phyloP scores from a whole-genome alignment of 2,329 filamentous ascomycete genomes.

The Pseudogymnoascus sp. region DNA sequence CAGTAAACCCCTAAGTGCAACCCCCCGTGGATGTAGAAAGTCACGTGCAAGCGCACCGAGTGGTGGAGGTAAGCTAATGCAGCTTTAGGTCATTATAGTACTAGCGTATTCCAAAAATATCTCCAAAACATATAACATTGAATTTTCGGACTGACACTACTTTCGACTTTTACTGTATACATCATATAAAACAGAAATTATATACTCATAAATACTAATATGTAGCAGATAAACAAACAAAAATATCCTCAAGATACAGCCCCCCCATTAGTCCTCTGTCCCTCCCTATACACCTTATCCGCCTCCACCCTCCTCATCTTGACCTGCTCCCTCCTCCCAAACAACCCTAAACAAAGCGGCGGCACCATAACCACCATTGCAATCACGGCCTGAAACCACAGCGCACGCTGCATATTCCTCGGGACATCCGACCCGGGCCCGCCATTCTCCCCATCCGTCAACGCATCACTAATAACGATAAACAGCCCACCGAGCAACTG shows the following conservation, averaged over 20 bases:
- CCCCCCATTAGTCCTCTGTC: constrained; percentile 33
- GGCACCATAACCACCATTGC: constrained; percentile 59
- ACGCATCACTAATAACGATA: constrained; percentile 72
- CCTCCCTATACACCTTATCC: constrained; percentile 20
- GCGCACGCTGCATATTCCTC: constrained; percentile 63
- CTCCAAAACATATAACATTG: too few species aligned
- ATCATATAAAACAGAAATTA: background rate
- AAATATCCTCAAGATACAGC: background rate
- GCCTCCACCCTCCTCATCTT: constrained; percentile 43
- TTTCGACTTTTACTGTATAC: background rate
- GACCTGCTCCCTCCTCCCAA: constrained; percentile 53
- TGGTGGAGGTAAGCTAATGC: too few species aligned
- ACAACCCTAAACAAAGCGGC: constrained; percentile 62
- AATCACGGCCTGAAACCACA: constrained; percentile 75
- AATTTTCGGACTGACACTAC: too few species aligned
- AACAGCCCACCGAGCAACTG: constrained; percentile 82
- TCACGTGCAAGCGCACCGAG: too few species aligned
- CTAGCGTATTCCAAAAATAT: too few species aligned
- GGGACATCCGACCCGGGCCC: constrained; percentile 40
- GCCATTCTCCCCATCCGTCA: constrained; percentile 44
- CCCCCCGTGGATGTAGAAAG: too few species aligned
- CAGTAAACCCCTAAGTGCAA: too few species aligned
- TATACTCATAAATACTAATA: background rate
- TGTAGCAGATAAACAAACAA: background rate
- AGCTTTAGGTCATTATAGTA: too few species aligned